Evolutionary conservation across 805 yeast species (phyloP), one percentile per base, ranked within the genome.

Genomic region (Candida coquimbonensis): DNA sequence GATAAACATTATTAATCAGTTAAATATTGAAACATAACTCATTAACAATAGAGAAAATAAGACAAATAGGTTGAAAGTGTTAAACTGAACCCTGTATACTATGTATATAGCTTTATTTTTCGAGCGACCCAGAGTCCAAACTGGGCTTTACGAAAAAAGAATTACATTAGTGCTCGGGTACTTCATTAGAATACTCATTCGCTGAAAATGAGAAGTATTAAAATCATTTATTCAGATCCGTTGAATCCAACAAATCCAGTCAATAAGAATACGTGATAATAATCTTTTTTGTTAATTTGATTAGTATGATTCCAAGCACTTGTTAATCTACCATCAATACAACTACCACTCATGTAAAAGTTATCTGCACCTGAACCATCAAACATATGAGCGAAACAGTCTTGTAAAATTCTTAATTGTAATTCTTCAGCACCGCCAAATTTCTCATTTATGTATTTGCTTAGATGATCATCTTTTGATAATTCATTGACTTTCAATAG

Each of bases 331-430:
- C 93, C 95, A 61, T 85, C 95, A 42, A 85, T 85, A 64, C 95
- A 85, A 3, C 87, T 79, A 2, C 95, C 95, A 29, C 89, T 87
- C 72, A 83, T 84, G 60, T 81, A 84, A 61, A 82, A 85, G 61
- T 85, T 85, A 57, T 84, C 88, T 9, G 90, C 89, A 40, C 95
- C 95, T 9, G 87, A 80, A 2, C 93, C 90, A 60, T 83, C 88
- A 61, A 83, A 68, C 72, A 68, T 68, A 49, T 69, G 73, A 4
- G 72, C 68, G 49, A 63, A 69, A 1, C 70, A 68, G 47, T 69
- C 72, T 42, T 66, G 70, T 25, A 67, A 49, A 29, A 71, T 69
- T 9, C 61, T 64, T 45, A 73, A 62, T 54, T 79, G 72, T 48
- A 85, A 63, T n/a, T 70, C 74, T 27, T 75, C 76, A 2, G 73